phyloP scores from a whole-genome alignment of 352 stramenopile species.

The Pythium angustatum region DNA sequence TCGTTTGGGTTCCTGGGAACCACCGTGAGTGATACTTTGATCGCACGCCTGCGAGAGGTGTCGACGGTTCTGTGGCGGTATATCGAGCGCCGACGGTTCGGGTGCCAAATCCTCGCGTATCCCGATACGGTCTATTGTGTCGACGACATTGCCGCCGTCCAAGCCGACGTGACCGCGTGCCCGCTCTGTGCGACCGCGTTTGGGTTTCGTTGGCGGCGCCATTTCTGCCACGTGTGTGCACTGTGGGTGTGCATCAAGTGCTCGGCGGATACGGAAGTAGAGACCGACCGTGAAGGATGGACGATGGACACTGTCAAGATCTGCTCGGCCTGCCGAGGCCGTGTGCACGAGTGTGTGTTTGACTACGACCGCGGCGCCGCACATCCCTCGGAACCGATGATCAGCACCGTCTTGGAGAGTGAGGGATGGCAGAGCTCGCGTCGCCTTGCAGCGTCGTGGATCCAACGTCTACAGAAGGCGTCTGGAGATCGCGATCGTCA shows the following conservation, averaged over 20 bases:
- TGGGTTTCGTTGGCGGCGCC: constrained; percentile 44
- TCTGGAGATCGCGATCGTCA: background rate
- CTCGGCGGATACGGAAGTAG: constrained; percentile 43
- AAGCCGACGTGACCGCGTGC: constrained; percentile 32
- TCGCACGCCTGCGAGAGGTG: constrained; percentile 32
- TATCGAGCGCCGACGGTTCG: constrained; percentile 54
- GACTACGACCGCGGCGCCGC: constrained; percentile 6
- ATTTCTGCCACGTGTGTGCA: constrained; percentile 59
- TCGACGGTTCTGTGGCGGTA: constrained; percentile 15
- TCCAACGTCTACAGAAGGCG: background rate
- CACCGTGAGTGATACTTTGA: constrained; percentile 43
- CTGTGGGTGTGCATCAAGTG: constrained; percentile 62
- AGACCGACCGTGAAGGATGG: constrained; percentile 39
- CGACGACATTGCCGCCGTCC: constrained; percentile 2
- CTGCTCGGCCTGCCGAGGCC: constrained; percentile 47
- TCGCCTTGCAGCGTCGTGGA: constrained; percentile 2
- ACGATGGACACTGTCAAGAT: constrained; percentile 44
- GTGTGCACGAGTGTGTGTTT: constrained; percentile 58
- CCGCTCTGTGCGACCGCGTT: constrained; percentile 47
- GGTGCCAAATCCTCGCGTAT: constrained; percentile 44
- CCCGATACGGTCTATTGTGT: constrained; percentile 26
- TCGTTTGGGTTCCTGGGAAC: constrained; percentile 8
- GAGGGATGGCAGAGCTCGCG: background rate
- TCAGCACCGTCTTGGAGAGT: background rate
- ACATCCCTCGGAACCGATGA: background rate